These are phyloP conservation scores for Solanum acaule DNA, from an alignment of 257 asterid genomes.

Conservation along the genomic window DNA sequence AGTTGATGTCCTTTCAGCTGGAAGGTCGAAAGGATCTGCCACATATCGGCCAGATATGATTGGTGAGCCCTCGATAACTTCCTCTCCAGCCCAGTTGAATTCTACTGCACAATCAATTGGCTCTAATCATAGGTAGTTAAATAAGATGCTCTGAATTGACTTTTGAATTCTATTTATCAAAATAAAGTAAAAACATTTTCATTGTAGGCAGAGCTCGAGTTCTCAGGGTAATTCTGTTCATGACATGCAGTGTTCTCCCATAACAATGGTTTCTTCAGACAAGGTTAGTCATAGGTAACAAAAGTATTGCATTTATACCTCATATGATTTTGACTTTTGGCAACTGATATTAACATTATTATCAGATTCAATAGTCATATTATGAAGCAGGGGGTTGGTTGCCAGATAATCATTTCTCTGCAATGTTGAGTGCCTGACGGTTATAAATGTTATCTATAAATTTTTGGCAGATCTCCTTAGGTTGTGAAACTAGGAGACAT, in stretches of 20 bases:
- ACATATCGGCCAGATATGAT: neutral
- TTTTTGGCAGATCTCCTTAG: neutral
- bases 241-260: conserved; percentile 16
- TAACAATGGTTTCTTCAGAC: conserved; percentile 29
- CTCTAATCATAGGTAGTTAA: conserved; percentile 24
- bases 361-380: neutral
- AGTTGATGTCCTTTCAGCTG: conserved; percentile 28
- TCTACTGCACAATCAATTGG: conserved; percentile 10
- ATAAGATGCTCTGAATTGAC: neutral
- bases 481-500: neutral
- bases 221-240: conserved; percentile 3
- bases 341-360: neutral
- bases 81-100: conserved; percentile 12
- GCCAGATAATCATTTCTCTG: neutral
- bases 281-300: conserved; percentile 28
- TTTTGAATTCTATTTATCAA: neutral
- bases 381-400: neutral
- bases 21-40: conserved; percentile 34
- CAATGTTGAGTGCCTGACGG: neutral
- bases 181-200: neutral
- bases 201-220: conserved; percentile 16
- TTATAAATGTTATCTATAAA: neutral
- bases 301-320: neutral
- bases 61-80: conserved; percentile 9
- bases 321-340: neutral